Percentiles rank a stretch among this genome's conserved stretches.
phyloP scores from a whole-genome alignment of 495 filamentous ascomycete species.

The Penicillium cataractarum region DNA sequence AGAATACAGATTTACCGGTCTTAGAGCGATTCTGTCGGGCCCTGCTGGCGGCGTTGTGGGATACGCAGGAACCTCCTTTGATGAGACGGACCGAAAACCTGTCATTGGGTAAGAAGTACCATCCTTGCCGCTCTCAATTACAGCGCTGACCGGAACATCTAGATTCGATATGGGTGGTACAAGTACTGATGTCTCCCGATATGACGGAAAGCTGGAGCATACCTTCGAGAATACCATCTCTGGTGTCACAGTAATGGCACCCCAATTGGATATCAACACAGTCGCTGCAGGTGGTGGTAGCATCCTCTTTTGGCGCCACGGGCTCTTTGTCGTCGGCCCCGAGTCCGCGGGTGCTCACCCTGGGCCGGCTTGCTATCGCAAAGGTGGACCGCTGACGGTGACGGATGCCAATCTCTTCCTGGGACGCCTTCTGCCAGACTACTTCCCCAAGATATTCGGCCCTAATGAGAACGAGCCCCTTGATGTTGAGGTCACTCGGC shows the following conservation, averaged over 20 bases:
- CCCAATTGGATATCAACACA: conserved; percentile 96
- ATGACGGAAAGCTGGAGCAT: conserved; percentile 92
- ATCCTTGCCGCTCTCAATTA: background rate
- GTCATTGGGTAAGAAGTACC: conserved; percentile 67
- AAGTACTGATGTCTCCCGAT: conserved; percentile 90
- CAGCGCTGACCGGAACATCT: conserved; percentile 46
- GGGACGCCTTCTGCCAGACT: conserved; percentile 87
- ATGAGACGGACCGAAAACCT: conserved; percentile 79
- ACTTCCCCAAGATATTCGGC: conserved; percentile 97
- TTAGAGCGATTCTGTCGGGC: conserved; percentile 61
- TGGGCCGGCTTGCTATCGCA: conserved; percentile 91
- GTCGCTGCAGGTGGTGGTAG: conserved; percentile 98
- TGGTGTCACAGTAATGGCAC: conserved; percentile 90
- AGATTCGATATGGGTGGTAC: conserved; percentile 95
- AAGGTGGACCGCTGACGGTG: conserved; percentile 89
- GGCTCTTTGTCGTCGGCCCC: conserved; percentile 90
- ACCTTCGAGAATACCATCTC: conserved; percentile 97
- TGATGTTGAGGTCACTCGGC: conserved; percentile 75
- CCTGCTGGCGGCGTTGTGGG: conserved; percentile 79
- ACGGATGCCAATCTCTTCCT: conserved; percentile 94
- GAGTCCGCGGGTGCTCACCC: conserved; percentile 93
- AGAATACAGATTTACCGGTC: conserved; percentile 54
- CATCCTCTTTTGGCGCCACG: conserved; percentile 85
- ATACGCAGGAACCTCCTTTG: conserved; percentile 91
- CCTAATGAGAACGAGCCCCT: conserved; percentile 85